phyloP scores from a whole-genome alignment of 2,329 filamentous ascomycete species.

The Microdochium trichocladiopsis region DNA sequence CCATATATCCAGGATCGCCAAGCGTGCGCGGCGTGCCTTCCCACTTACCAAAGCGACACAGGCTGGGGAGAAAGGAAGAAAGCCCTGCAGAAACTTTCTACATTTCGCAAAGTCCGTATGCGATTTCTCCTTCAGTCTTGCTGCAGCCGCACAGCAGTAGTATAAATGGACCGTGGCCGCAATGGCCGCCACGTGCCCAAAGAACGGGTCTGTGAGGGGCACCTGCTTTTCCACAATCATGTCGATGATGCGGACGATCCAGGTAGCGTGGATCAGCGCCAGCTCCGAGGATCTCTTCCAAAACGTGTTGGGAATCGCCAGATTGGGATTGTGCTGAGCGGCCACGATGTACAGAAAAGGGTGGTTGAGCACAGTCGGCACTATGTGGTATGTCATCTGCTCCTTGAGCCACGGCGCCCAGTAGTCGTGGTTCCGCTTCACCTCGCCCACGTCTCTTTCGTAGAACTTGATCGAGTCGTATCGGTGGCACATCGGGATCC shows the following conservation, averaged over 20 bases:
- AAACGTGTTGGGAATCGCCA: slow-evolving; percentile 46
- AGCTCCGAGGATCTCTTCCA: slow-evolving; percentile 44
- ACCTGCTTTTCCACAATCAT: slow-evolving; percentile 45
- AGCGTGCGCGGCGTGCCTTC: too few relatives aligned
- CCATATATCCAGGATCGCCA: too few relatives aligned
- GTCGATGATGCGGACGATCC: slow-evolving; percentile 46
- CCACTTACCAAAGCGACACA: slow-evolving; percentile 35
- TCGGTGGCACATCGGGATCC: slow-evolving; percentile 40
- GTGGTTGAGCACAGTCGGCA: slow-evolving; percentile 43
- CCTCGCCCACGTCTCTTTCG: slow-evolving; percentile 36
- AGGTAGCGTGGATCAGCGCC: slow-evolving; percentile 43
- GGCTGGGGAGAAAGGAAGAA: slow-evolving; percentile 36
- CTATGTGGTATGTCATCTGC: slow-evolving; percentile 45
- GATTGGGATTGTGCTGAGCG: slow-evolving; percentile 41
- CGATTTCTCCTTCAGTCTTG: slow-evolving; percentile 41
- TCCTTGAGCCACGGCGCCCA: slow-evolving; percentile 45
- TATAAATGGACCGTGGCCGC: slow-evolving; percentile 46
- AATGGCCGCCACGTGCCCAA: slow-evolving; percentile 42
- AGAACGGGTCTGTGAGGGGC: slow-evolving; percentile 41
- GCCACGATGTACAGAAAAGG: slow-evolving; percentile 46
- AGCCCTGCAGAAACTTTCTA: slow-evolving; percentile 38
- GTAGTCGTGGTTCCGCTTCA: slow-evolving; percentile 36
- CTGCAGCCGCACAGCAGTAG: slow-evolving; percentile 42
- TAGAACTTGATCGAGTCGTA: slow-evolving; percentile 47
- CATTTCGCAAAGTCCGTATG: slow-evolving; percentile 45